phyloP scores from a whole-genome alignment of 2,329 filamentous ascomycete genomes.

The Herpomyces periplanetae region DNA sequence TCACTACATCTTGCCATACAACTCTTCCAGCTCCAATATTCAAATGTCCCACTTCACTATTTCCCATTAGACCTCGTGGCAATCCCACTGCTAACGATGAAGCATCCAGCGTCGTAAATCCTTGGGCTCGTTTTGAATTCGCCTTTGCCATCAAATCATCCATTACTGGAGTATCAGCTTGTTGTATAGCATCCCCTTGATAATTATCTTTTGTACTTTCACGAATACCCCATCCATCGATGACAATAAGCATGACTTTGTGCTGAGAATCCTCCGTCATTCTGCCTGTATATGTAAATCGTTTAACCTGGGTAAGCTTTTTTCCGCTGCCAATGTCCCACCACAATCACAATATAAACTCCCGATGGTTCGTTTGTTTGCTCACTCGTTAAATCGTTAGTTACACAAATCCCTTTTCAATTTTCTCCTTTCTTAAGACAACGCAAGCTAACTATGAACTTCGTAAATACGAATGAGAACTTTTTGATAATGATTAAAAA shows the following conservation, averaged over 20 bases:
- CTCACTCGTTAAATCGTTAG: too few relatives aligned
- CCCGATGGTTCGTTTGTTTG: too few relatives aligned
- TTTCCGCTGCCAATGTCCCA: too few relatives aligned
- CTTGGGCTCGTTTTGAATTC: conserved; percentile 30
- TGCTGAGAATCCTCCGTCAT: too few relatives aligned
- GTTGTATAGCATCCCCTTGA: conserved; percentile 87
- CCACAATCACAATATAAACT: too few relatives aligned
- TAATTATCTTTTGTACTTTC: conserved; percentile 39
- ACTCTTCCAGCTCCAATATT: conserved; percentile 93
- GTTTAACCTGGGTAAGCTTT: too few relatives aligned
- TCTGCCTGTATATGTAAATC: too few relatives aligned
- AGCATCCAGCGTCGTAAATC: conserved; percentile 69
- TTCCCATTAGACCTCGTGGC: conserved; percentile 89
- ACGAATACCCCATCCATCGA: conserved; percentile 88
- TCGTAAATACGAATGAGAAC: too few relatives aligned
- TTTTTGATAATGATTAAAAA: too few relatives aligned
- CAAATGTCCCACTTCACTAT: conserved; percentile 88
- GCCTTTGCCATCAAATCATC: conserved; percentile 31
- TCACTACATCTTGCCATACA: conserved; percentile 69
- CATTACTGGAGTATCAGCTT: conserved; percentile 76
- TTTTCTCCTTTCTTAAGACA: too few relatives aligned
- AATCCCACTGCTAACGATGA: conserved; percentile 83
- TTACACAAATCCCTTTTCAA: too few relatives aligned
- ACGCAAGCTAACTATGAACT: too few relatives aligned
- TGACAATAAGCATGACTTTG: conserved; percentile 43